Conservation (phyloP, 176 grass and related monocot species). For the Otatea glauca region DNA sequence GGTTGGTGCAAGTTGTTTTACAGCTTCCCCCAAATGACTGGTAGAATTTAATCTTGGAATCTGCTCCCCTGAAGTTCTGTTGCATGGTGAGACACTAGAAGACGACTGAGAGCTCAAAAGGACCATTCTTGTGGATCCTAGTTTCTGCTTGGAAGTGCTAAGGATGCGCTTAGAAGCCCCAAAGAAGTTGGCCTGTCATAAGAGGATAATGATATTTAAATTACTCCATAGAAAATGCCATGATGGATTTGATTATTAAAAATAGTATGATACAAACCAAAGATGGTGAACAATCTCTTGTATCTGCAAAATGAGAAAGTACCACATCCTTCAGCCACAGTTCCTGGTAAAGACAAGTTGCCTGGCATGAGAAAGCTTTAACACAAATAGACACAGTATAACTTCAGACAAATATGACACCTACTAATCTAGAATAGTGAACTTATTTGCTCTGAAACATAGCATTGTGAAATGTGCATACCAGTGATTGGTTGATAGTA, state of each 20-base stretch:
- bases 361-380: constrained; percentile 56
- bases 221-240: constrained; percentile 30
- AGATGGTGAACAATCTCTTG: no score
- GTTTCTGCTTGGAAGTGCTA: constrained; percentile 63
- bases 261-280: constrained; percentile 49
- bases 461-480: constrained; percentile 52
- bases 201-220: constrained; percentile 18
- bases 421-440: neutral
- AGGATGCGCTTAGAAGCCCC: constrained; percentile 73
- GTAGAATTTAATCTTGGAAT: constrained; percentile 61
- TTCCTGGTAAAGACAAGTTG: constrained; percentile 72
- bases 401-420: neutral
- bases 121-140: constrained; percentile 49
- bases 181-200: constrained; percentile 78
- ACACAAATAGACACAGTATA: constrained; percentile 29
- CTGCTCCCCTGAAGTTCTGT: constrained; percentile 50
- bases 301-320: constrained; percentile 75
- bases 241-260: constrained; percentile 39
- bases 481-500: constrained; percentile 72
- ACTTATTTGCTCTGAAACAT: constrained; percentile 11
- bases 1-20: constrained; percentile 88
- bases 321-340: constrained; percentile 82
- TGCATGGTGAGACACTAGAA: constrained; percentile 50
- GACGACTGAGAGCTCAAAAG: constrained; percentile 50
- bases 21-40: constrained; percentile 84